Conservation (phyloP, 371 early-diverging fungal species). For the Synchytrium microbalum region DNA sequence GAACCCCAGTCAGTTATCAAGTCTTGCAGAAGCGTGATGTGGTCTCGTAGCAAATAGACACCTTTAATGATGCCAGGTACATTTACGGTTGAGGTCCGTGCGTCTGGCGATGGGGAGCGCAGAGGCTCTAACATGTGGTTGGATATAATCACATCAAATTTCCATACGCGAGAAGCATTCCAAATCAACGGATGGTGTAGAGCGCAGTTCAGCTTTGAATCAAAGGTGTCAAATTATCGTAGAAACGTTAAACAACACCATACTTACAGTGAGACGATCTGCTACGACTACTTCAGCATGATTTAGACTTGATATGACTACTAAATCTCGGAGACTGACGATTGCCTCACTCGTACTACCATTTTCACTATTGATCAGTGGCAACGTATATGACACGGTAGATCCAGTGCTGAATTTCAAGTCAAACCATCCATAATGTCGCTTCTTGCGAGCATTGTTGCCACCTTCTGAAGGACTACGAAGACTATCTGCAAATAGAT, state of each 20-base stretch:
- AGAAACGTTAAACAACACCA: neutral
- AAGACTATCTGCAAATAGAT: constrained; percentile 44
- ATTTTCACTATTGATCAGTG: neutral
- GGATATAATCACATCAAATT: constrained; percentile 39
- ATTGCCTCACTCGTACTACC: neutral
- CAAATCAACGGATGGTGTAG: constrained; percentile 67
- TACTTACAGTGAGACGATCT: neutral
- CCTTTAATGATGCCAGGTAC: neutral
- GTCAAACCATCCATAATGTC: constrained; percentile 77
- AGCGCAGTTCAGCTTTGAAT: constrained; percentile 40
- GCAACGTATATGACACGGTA: neutral
- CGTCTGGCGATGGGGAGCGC: neutral
- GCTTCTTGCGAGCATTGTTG: constrained; percentile 4
- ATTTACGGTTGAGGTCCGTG: neutral
- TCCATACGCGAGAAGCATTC: constrained; percentile 67
- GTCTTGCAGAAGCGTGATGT: constrained; percentile 72
- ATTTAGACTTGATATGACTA: neutral
- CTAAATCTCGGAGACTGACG: neutral
- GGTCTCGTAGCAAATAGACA: constrained; percentile 68
- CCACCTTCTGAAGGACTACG: constrained; percentile 3
- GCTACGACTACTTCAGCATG: constrained; percentile 1
- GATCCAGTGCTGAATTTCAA: constrained; percentile 35
- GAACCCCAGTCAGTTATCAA: constrained; percentile 66
- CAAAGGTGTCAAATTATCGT: neutral
- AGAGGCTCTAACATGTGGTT: constrained; percentile 3